Base-by-base conservation (phyloP, 2,329 filamentous ascomycete species). In the Talaromyces marneffei region DNA sequence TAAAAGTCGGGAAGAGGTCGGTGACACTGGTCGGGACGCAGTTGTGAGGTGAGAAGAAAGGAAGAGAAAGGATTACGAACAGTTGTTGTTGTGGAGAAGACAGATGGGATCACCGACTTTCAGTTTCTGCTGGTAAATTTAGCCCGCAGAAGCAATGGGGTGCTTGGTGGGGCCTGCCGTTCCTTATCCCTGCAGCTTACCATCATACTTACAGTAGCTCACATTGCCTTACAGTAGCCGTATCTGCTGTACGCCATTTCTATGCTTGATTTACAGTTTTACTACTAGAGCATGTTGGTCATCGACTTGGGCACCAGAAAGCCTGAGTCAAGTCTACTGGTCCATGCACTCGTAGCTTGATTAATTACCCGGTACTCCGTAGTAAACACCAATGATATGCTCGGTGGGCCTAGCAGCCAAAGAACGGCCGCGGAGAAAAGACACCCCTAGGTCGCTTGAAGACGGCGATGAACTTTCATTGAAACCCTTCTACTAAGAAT, bases 181-280 rank as follows among this genome's bases (percentile, higher is more conserved):
- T 23, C 53, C 53, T 55, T 39, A 56, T 56, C 53, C 53, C 53
- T 56, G 53, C 53, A 56, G 33, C 37, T 42, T 56, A 39, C 53
- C 23, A 39, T 56, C 33, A 55, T 55, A 55, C 31, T 55, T 37
- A 37, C 50, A 52, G 46, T 52, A 20, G 18, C 20, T 7, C 16
- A 46, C 37, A 40, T 12, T 9, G 20, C 20, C 20, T 46, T 46
- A 48, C 44, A 29, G 25, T 48, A 29, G 44, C 25, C 14, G 44
- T 48, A 27, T 18, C 44, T 48, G 29, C 29, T 35, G 29, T 52
- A 33, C 18, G 46, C 44, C 44, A 25, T 33, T 52, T n/a, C n/a
- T n/a, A n/a, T n/a, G n/a, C n/a, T n/a, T n/a, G n/a, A n/a, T n/a
- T n/a, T n/a, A n/a, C n/a, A n/a, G n/a, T n/a, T n/a, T n/a, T n/a